Percentiles rank a stretch among this genome's conserved stretches.
Evolutionary conservation across 192 early-diverging fungal genomes (phyloP).

Genomic region (Gaertneriomyces semiglobifer): DNA sequence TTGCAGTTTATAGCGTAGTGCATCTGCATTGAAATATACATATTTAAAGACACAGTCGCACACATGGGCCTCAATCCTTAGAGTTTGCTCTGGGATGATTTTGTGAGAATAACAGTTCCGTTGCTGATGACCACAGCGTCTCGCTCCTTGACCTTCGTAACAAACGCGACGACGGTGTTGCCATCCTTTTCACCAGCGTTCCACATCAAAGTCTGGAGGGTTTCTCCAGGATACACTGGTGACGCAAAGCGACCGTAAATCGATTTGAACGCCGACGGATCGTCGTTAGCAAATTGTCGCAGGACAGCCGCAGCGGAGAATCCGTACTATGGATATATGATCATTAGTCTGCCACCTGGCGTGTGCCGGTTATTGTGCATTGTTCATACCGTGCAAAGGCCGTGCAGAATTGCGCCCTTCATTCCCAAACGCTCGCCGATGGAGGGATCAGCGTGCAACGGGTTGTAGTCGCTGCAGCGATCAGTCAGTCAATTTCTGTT

Average conservation of each 20-base stretch:
- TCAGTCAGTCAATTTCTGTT: neutral
- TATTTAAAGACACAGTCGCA: no score
- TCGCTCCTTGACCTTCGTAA: conserved; percentile 55
- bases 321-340: conserved; percentile 44
- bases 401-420: conserved; percentile 71
- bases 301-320: conserved; percentile 57
- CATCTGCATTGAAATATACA: no score
- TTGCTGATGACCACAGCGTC: conserved; percentile 58
- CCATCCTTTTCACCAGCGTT: conserved; percentile 49
- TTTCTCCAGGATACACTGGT: conserved; percentile 75
- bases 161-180: conserved; percentile 53
- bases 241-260: conserved; percentile 66
- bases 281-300: conserved; percentile 50
- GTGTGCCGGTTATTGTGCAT: conserved; percentile 19
- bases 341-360: neutral
- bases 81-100: conserved; percentile 9
- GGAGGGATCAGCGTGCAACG: conserved; percentile 67
- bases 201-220: conserved; percentile 68
- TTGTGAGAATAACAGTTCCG: conserved; percentile 50
- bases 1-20: no score
- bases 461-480: conserved; percentile 65
- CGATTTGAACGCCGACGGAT: conserved; percentile 54
- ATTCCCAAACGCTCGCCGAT: conserved; percentile 67
- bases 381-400: conserved; percentile 58
- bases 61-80: neutral